Conservation (phyloP, 2,329 filamentous ascomycete species). For the Colletotrichum sansevieriae region DNA sequence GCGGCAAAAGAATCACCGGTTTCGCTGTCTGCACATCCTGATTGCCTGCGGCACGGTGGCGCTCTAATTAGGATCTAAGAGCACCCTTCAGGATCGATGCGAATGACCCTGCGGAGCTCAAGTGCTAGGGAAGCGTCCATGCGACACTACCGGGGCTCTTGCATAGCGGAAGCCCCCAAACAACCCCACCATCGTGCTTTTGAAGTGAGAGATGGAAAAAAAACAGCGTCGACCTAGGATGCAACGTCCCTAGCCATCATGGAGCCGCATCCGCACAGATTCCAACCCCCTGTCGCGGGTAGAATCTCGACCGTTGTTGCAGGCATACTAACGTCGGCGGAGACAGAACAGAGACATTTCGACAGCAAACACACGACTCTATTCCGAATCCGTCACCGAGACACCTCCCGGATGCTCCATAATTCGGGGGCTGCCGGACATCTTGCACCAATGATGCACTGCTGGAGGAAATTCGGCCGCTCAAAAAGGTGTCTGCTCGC, state of each 20-base stretch:
- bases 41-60: not conserved
- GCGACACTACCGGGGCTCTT: slow-evolving; percentile 8
- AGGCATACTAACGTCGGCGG: slow-evolving; percentile 7
- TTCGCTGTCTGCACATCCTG: slow-evolving; percentile 6
- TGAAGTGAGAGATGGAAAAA: not conserved
- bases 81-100: not conserved
- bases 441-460: not conserved
- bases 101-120: not conserved
- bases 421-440: not conserved
- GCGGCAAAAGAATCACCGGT: slow-evolving; percentile 18
- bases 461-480: not conserved
- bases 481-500: slow-evolving; percentile 22
- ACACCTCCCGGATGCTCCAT: not conserved
- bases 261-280: slow-evolving; percentile 21
- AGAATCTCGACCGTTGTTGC: slow-evolving; percentile 1
- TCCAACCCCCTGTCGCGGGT: not conserved
- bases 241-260: not conserved
- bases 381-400: slow-evolving; percentile 31
- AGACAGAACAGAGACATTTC: slow-evolving; percentile 2
- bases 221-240: not conserved
- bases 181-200: not conserved
- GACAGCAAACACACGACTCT: slow-evolving; percentile 25
- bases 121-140: not conserved
- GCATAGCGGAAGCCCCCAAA: not conserved
- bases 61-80: not conserved